Evolutionary conservation across 1,284 basidiomycete species (phyloP).

Genomic region (Marasmius oreades): DNA sequence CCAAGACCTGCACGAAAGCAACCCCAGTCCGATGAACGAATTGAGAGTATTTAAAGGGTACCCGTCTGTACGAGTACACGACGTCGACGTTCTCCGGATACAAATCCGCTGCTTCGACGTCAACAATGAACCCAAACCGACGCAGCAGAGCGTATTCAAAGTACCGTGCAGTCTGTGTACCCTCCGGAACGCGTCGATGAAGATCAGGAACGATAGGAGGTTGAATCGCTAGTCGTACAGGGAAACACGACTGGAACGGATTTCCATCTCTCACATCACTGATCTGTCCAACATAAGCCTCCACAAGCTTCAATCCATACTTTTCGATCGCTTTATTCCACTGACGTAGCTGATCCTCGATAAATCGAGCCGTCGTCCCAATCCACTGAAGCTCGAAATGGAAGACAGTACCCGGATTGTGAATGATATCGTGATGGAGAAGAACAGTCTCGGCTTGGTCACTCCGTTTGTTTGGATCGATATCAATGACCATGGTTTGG

Average conservation of each 20-base stretch:
- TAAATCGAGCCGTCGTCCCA: conserved; percentile 91
- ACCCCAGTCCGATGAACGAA: conserved; percentile 87
- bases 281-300: conserved; percentile 88
- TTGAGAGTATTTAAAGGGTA: conserved; percentile 77
- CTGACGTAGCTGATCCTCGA: conserved; percentile 85
- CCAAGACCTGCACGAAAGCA: conserved; percentile 85
- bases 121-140: conserved; percentile 80
- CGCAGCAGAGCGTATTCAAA: conserved; percentile 81
- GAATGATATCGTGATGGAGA: conserved; percentile 88
- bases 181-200: conserved; percentile 64
- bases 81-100: conserved; percentile 82
- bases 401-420: conserved; percentile 88
- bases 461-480: conserved; percentile 81
- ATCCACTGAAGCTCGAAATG: conserved; percentile 99
- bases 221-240: conserved; percentile 67
- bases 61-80: conserved; percentile 84
- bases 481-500: conserved; percentile 84
- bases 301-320: conserved; percentile 90
- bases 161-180: conserved; percentile 60
- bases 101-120: conserved; percentile 76
- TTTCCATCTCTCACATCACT: conserved; percentile 79
- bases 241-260: conserved; percentile 87
- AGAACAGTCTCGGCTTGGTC: conserved; percentile 86
- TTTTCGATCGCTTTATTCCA: conserved; percentile 87
- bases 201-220: conserved; percentile 73